Evolutionary conservation across 257 asterid genomes (phyloP).

Genomic region (Solanum paucissectum): DNA sequence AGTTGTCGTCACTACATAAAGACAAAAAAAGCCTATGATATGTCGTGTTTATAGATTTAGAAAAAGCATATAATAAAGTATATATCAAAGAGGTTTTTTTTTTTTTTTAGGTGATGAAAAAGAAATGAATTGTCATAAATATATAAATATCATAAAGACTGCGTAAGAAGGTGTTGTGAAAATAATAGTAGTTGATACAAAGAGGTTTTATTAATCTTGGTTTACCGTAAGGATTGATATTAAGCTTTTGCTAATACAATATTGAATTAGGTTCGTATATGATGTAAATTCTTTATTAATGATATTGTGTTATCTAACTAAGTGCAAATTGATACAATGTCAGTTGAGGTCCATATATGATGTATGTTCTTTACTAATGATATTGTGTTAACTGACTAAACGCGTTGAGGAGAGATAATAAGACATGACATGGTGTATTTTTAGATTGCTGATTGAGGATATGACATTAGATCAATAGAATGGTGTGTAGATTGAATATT

Average conservation of each 20-base stretch:
- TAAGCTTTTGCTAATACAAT: too few relatives aligned
- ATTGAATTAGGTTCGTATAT: too few relatives aligned
- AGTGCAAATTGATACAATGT: fast-evolving
- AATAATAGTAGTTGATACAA: background rate
- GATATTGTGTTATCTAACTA: too few relatives aligned
- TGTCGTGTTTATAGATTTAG: background rate
- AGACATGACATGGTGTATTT: fast-evolving
- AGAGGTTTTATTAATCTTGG: background rate
- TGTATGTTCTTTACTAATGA: too few relatives aligned
- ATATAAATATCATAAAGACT: background rate
- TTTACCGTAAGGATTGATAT: too few relatives aligned
- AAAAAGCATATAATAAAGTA: background rate
- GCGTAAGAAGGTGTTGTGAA: background rate
- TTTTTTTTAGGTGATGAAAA: background rate
- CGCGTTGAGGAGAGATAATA: fast-evolving
- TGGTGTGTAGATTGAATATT: fast-evolving
- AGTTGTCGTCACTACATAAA: background rate
- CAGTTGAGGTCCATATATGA: too few relatives aligned
- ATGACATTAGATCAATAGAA: too few relatives aligned
- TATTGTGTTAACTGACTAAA: background rate
- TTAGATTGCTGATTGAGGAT: too few relatives aligned
- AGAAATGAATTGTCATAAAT: background rate
- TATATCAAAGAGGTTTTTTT: background rate
- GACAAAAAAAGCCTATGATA: background rate
- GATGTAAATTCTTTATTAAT: too few relatives aligned